Evolutionary conservation across 257 asterid species (phyloP), one percentile per base, ranked within the genome.

Genomic region (Solanum dulcamara): DNA sequence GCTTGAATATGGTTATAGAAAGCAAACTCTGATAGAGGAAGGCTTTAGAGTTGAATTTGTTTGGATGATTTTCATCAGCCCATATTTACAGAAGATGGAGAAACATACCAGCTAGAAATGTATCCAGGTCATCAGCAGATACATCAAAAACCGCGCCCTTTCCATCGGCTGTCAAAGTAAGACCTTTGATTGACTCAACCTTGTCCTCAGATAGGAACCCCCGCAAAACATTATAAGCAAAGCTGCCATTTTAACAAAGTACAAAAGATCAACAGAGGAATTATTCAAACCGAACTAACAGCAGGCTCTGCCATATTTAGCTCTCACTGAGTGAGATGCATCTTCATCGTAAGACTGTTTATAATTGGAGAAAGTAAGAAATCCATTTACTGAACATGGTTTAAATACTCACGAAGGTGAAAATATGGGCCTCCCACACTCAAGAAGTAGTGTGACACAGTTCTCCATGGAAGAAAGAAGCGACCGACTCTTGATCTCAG

Each of bases 61-160:
- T 13, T 37, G 44, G 11, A 20, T 71, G 26, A 42, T 37, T 20
- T 57, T 11, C 17, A 67, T 10, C 32, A 38, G 22, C 46, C 67
- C 13, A 28, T 28, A 86, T 24, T 38, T 26, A 22, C 64, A 15
- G 64, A 40, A 46, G 50, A 20, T 71, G 87, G 35, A 42, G n/a
- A 68, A 86, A 85, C 90, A 9, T 87, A 97, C 99, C 98, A 14
- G 91, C 75, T 30, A 97, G 92, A 88, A 95, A 94, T 10, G 81
- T 28, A 80, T 93, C 98, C 71, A 95, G 89, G 89, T 95, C 95
- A 28, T 88, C 90, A 9, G 84, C 71, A 83, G 98, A 87, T 74
- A 97, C 97, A 88, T 97, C 99, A 86, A 97, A 97, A 66, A 97
- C 95, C 6, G 99, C 98, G 1, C 97, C 98, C 60, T 89, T 94